Evolutionary conservation across 306 rosid species (phyloP), one percentile per base, ranked within the genome.

Genomic region (Gastrolobium villosum): DNA sequence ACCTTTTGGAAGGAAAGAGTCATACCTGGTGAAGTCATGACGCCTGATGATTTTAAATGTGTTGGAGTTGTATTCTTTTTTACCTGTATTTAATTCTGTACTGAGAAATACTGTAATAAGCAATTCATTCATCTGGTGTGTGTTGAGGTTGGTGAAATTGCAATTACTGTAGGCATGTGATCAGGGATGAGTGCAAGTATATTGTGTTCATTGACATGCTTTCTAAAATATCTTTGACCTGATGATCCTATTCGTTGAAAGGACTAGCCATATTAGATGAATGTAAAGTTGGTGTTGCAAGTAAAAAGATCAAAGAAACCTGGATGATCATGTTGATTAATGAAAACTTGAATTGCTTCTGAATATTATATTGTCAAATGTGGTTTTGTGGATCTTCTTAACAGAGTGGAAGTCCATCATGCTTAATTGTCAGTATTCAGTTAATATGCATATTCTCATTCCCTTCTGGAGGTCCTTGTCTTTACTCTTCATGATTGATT

Each of bases 1-100:
- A 88, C 74, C 85, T 84, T 75, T 76, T 87, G 84, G 87, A 86
- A 84, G 84, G 81, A 53, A 54, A 64, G 86, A 74, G 72, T 83
- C 73, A 74, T 86, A 65, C 81, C 83, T 80, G 85, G 87, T 84
- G 85, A 86, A 75, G 86, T 79, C 66, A 75, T 74, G 65, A 75
- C 20, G 40, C 48, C 65, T 74, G 45, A 77, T 82, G 72, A 63
- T 61, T 75, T 76, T 74, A 56, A 80, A 30, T 87, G 39, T 84
- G 74, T 56, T 45, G 65, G 90, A 70, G 90, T 46, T 87, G 82
- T 74, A 32, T 73, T 78, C 69, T 41, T 77, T 11, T 70, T 28
- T 30, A 52, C 73, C 31, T 85, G 7, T 56, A 56, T 86, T 75
- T 73, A 85, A 84, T 79, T 36, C 67, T 70, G 62, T 82, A 57